phyloP scores from a whole-genome alignment of 768 basidiomycete genomes.

The Pisolithus microcarpus region DNA sequence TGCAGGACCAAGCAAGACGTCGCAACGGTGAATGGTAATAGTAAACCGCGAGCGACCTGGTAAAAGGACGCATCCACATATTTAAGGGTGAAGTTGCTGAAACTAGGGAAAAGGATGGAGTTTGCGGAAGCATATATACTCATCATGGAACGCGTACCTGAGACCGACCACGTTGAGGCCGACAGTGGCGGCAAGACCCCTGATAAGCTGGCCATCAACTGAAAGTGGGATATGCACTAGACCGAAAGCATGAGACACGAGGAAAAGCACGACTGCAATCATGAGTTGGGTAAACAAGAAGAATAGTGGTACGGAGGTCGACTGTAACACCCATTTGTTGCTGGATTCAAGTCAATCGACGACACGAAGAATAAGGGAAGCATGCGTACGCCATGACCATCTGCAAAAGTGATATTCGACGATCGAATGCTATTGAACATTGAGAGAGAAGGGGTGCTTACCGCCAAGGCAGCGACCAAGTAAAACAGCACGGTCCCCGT shows the following conservation, averaged over 20 bases:
- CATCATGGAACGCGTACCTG: conserved; percentile 43
- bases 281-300: conserved; percentile 77
- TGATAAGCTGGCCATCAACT: conserved; percentile 58
- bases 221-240: conserved; percentile 61
- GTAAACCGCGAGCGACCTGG: conserved; percentile 89
- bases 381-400: conserved; percentile 81
- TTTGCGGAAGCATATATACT: neutral
- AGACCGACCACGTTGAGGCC: conserved; percentile 74
- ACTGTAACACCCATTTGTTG: conserved; percentile 88
- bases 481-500: conserved; percentile 77
- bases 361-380: conserved; percentile 15
- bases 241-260: conserved; percentile 52
- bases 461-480: conserved; percentile 80
- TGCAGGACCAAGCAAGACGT: conserved; percentile 78
- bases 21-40: conserved; percentile 88
- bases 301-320: conserved; percentile 70
- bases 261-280: conserved; percentile 74
- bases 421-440: conserved; percentile 1
- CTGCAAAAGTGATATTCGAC: conserved; percentile 29
- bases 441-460: conserved; percentile 36
- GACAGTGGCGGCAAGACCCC: conserved; percentile 71
- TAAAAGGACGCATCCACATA: conserved; percentile 94
- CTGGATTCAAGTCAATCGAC: conserved; percentile 31
- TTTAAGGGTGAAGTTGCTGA: conserved; percentile 88
- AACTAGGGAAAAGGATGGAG: conserved; percentile 36